These are phyloP conservation scores for Physcia stellaris DNA, from an alignment of 495 filamentous ascomycete genomes.

Conservation along the genomic window DNA sequence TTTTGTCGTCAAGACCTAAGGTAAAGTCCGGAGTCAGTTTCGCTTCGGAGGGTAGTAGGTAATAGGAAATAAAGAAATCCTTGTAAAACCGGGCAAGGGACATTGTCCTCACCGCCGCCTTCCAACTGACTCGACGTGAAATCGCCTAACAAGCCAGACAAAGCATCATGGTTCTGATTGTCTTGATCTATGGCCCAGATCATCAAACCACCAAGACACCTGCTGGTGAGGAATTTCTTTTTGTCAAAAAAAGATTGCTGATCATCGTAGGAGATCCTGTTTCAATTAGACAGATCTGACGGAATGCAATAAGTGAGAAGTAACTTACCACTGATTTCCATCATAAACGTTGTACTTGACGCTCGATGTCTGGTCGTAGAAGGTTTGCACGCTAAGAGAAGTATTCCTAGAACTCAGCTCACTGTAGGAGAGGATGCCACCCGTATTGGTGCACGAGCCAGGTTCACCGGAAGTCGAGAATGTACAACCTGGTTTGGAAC, in stretches of 20 bases:
- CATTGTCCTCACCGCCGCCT: conserved; percentile 3
- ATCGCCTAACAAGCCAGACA: conserved; percentile 11
- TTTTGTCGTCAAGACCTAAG: conserved; percentile 3
- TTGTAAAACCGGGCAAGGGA: too few species aligned
- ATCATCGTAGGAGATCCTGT: conserved; percentile 23
- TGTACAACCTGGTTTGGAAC: conserved; percentile 19
- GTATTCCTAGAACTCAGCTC: conserved; percentile 16
- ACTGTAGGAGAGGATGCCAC: conserved; percentile 18
- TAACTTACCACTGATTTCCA: conserved; percentile 17
- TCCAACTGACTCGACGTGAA: conserved; percentile 5
- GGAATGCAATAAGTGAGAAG: too few species aligned
- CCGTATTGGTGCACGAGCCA: conserved; percentile 18
- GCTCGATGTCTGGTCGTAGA: conserved; percentile 12
- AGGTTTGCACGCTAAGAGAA: conserved; percentile 9
- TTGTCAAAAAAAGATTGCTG: conserved; percentile 16
- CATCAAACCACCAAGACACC: conserved; percentile 17
- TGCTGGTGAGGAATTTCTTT: conserved; percentile 6
- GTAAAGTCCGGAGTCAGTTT: too few species aligned
- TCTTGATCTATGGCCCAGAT: conserved; percentile 23
- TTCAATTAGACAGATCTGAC: too few species aligned
- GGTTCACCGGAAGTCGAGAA: conserved; percentile 16
- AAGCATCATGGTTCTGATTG: conserved; percentile 10
- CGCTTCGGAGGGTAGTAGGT: too few species aligned
- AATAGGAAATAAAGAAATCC: too few species aligned
- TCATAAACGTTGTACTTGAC: conserved; percentile 17